Evolutionary conservation across 768 basidiomycete genomes (phyloP).

Genomic region (Tricholoma terreum): DNA sequence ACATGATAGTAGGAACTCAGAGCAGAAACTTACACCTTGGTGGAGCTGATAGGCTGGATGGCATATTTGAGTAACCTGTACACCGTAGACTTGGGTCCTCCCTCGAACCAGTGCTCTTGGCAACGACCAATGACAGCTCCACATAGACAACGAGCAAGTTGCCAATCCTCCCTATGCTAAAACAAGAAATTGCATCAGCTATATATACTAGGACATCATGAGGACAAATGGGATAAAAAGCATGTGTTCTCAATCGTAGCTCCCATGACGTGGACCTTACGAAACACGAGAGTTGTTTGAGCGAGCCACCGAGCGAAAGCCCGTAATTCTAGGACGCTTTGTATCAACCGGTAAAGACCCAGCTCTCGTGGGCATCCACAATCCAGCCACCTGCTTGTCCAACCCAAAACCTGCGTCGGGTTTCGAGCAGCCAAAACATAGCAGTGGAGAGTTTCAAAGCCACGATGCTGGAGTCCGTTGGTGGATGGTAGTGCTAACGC

Average conservation of each 20-base stretch:
- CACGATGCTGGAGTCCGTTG: conserved; percentile 49
- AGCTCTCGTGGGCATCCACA: conserved; percentile 21
- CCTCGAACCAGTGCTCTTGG: conserved; percentile 43
- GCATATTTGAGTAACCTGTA: conserved; percentile 85
- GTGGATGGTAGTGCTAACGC: conserved; percentile 68
- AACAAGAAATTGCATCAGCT: conserved; percentile 5
- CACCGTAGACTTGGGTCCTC: conserved; percentile 34
- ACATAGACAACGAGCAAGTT: conserved; percentile 70
- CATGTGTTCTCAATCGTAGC: conserved; percentile 90
- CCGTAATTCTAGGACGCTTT: no score
- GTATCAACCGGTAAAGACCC: no score
- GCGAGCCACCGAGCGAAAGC: conserved; percentile 49
- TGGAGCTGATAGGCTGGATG: conserved; percentile 64
- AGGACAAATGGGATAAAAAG: conserved; percentile 11
- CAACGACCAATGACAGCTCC: conserved; percentile 79
- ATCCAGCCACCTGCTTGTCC: conserved; percentile 17
- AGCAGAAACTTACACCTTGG: conserved; percentile 56
- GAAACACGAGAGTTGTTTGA: conserved; percentile 85
- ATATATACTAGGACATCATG: conserved; percentile 15
- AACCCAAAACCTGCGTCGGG: conserved; percentile 57
- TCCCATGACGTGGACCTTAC: conserved; percentile 67
- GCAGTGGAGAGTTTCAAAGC: conserved; percentile 13
- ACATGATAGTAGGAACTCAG: background rate
- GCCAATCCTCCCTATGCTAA: conserved; percentile 65
- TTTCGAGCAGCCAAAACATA: conserved; percentile 36